phyloP scores from a whole-genome alignment of 2,329 filamentous ascomycete species.

The Colletotrichum acutatum region DNA sequence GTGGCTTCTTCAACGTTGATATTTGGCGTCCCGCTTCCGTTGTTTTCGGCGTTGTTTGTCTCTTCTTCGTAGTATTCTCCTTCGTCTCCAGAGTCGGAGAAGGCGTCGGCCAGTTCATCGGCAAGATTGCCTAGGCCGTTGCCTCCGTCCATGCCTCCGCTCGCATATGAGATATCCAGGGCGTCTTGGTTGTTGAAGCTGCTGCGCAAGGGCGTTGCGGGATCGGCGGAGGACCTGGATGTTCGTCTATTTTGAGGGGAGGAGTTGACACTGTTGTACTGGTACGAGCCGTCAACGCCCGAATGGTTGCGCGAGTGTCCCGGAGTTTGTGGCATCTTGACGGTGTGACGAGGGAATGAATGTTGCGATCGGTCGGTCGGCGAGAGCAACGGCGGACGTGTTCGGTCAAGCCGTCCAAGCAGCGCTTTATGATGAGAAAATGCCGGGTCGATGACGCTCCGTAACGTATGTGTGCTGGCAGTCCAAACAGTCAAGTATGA shows the following conservation, averaged over 20 bases:
- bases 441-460: conserved; percentile 5
- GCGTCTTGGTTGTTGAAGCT: conserved; percentile 61
- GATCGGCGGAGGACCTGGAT: conserved; percentile 63
- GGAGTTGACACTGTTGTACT: conserved; percentile 50
- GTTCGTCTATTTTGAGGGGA: conserved; percentile 60
- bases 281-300: conserved; percentile 56
- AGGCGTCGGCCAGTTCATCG: conserved; percentile 81
- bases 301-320: conserved; percentile 70
- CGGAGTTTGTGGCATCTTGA: conserved; percentile 63
- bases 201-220: conserved; percentile 58
- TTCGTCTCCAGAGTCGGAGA: conserved; percentile 73
- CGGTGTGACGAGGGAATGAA: neutral
- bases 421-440: conserved; percentile 6
- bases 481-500: conserved; percentile 1
- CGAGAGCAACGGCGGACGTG: neutral
- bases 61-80: conserved; percentile 58
- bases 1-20: conserved; percentile 41
- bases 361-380: neutral
- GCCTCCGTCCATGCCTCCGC: conserved; percentile 52
- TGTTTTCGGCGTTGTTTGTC: conserved; percentile 40
- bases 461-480: conserved; percentile 16
- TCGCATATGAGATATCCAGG: conserved; percentile 58
- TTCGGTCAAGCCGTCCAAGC: conserved; percentile 4
- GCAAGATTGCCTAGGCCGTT: conserved; percentile 81
- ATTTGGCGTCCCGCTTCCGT: conserved; percentile 41